Evolutionary conservation across 768 basidiomycete species (phyloP), one percentile per base, ranked within the genome.

Genomic region (Pisolithus marmoratus): DNA sequence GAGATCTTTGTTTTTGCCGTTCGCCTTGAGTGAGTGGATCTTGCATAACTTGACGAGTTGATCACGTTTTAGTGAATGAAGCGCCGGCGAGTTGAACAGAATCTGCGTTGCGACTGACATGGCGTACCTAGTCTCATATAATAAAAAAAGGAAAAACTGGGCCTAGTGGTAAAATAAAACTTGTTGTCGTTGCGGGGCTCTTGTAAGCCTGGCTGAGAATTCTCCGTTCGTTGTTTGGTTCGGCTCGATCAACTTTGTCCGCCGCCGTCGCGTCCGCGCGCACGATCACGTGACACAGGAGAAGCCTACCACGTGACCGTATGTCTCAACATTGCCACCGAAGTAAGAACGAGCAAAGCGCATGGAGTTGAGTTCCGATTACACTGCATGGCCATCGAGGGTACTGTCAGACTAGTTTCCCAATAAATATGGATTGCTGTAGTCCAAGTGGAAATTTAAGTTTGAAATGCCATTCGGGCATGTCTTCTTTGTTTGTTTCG

Each of bases 41-140:
- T 91, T 91, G 81, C 90, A 93, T 47, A 93, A 76, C 56, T 87
- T 88, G 49, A 89, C 77, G 40, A 92, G 85, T 62, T 93, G 90
- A 43, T 87, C 83, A 46, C 90, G 85, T 63, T 89, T 90, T 40
- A 93, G 79, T 20, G 88, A 85, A 63, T 90, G 82, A 26, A 93
- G 68, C 2, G 90, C 90, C 0, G 90, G 87, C 4, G 89, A 89
- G 67, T 92, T 89, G 70, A 87, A 89, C 11, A 92, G 69, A 45
- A 92, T 91, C 58, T 89, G 77, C 0, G 86, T 89, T 2, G 85
- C 87, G 8, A 81, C 81, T 19, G 83, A 80, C 84, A 86, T 85
- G 34, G 53, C 44, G 11, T 36, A 34, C 38, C 53, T 34, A 34
- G 34, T 27, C 37, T 50, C 17, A 45, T 19, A 41, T 41, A 20